phyloP scores from a whole-genome alignment of 257 asterid species.

The Solanum megistacrolobum region DNA sequence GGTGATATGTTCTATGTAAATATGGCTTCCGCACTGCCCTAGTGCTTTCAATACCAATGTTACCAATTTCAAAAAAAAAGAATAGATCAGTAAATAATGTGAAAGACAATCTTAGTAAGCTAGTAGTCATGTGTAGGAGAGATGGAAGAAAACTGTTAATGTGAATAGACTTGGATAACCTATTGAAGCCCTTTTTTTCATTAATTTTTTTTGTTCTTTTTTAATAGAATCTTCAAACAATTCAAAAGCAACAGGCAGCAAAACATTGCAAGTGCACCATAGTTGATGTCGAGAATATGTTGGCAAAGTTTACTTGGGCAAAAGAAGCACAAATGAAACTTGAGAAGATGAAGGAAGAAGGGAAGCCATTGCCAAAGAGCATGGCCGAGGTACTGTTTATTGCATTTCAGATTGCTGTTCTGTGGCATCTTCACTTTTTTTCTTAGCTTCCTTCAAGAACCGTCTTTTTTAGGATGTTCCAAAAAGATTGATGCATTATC shows the following conservation, averaged over 20 bases:
- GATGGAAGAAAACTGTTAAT: background rate
- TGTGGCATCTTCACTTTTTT: background rate
- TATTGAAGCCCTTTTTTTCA: background rate
- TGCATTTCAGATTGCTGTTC: background rate
- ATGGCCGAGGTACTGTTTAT: slow-evolving; percentile 57
- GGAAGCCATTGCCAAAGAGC: slow-evolving; percentile 86
- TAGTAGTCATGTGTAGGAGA: background rate
- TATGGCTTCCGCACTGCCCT: background rate
- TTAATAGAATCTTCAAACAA: slow-evolving; percentile 46
- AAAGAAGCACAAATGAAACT: slow-evolving; percentile 66
- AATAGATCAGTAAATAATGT: background rate
- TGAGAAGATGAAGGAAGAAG: slow-evolving; percentile 61
- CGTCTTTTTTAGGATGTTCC: background rate
- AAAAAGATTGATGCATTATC: background rate
- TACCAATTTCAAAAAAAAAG: background rate
- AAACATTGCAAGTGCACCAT: slow-evolving; percentile 68
- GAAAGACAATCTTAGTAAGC: background rate
- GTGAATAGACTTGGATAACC: background rate
- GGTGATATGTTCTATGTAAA: background rate
- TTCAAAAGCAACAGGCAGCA: slow-evolving; percentile 67
- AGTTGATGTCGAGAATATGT: slow-evolving; percentile 54
- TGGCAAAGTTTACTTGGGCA: slow-evolving; percentile 86
- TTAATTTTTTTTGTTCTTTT: background rate
- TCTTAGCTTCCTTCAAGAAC: background rate
- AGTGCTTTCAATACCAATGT: background rate